phyloP scores from a whole-genome alignment of 2,329 filamentous ascomycete genomes.

The Ophiostoma sp. region DNA sequence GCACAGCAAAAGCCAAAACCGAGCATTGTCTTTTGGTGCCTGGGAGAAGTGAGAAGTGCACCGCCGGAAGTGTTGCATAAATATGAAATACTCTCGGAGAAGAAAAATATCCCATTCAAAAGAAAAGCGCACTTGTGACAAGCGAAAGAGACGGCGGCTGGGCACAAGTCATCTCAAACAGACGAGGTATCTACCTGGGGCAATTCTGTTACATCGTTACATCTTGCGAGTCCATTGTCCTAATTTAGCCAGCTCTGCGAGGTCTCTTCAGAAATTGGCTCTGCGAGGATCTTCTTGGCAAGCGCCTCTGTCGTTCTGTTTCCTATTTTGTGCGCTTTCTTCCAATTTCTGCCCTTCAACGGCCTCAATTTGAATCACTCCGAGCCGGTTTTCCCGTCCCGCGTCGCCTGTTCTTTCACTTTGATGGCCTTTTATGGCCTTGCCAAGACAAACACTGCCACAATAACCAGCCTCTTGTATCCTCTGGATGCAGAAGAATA shows the following conservation, averaged over 20 bases:
- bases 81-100: background rate
- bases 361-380: conserved; percentile 8
- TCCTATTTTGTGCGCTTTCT: background rate
- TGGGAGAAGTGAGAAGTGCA: background rate
- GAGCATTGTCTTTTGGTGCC: background rate
- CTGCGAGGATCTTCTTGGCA: too few species aligned
- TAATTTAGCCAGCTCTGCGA: conserved; percentile 13
- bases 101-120: background rate
- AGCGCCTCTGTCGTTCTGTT: background rate
- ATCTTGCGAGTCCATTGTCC: background rate
- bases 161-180: background rate
- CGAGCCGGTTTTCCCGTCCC: conserved; percentile 10
- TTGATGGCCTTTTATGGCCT: background rate
- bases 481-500: background rate
- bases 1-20: background rate
- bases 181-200: background rate
- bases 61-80: background rate
- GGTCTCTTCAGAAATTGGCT: background rate
- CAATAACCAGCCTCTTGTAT: background rate
- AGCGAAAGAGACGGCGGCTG: background rate
- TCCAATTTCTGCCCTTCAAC: background rate
- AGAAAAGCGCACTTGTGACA: background rate
- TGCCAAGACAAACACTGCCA: background rate
- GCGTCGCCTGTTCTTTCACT: background rate
- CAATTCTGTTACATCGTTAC: conserved; percentile 10